These are phyloP conservation scores for Cetraspora pellucida DNA, from an alignment of 192 early-diverging fungal species.

Conservation along the genomic window DNA sequence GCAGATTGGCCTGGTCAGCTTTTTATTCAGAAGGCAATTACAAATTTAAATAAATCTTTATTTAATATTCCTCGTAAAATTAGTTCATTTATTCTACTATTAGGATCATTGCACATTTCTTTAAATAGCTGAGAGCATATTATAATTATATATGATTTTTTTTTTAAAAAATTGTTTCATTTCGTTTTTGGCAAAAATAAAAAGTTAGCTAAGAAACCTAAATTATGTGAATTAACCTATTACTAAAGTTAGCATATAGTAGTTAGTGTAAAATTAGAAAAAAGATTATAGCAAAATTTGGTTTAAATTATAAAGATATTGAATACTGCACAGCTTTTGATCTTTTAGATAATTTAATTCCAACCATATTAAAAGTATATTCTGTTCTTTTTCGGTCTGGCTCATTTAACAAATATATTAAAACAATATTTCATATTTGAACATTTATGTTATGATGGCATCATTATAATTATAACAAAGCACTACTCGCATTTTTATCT, in stretches of 20 bases:
- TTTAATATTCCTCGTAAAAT: background rate
- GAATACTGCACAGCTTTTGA: background rate
- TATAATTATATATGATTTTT: background rate
- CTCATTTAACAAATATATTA: background rate
- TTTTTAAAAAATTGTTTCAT: constrained; percentile 6
- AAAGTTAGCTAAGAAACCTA: background rate
- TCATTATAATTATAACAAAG: constrained; percentile 8
- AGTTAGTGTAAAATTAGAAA: background rate
- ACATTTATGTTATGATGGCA: background rate
- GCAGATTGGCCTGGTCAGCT: too few relatives aligned
- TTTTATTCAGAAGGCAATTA: too few relatives aligned
- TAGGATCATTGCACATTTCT: background rate
- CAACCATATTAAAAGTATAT: background rate
- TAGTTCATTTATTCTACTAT: background rate
- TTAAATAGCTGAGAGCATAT: background rate
- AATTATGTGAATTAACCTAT: background rate
- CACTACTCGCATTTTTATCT: background rate
- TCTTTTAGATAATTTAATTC: constrained; percentile 1
- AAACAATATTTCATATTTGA: background rate
- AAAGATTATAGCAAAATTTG: background rate
- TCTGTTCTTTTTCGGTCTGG: background rate
- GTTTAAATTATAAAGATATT: constrained; percentile 2
- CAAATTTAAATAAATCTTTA: too few relatives aligned
- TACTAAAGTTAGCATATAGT: background rate
- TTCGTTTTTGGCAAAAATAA: background rate